Conservation (phyloP, 2,329 filamentous ascomycete genomes). For the Aspergillus nomiae region DNA sequence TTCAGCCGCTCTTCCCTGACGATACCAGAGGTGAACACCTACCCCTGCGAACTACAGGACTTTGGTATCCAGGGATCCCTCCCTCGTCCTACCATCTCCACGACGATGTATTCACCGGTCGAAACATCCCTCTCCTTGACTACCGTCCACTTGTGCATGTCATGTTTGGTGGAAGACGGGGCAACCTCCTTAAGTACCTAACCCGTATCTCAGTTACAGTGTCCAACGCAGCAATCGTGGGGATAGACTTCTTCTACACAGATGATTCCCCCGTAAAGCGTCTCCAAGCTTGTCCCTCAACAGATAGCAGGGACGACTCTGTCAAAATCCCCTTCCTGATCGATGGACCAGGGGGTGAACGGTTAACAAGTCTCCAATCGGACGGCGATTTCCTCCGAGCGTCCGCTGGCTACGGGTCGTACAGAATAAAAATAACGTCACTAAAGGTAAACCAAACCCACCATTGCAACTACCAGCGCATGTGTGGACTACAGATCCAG, state of each 20-base stretch:
- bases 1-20: conserved; percentile 12
- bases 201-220: conserved; percentile 22
- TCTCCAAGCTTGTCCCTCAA: conserved; percentile 13
- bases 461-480: not conserved
- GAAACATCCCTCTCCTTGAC: conserved; percentile 9
- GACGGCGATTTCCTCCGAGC: conserved; percentile 2
- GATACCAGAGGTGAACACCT: conserved; percentile 11
- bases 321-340: conserved; percentile 20
- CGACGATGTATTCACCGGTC: conserved; percentile 12
- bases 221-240: conserved; percentile 13
- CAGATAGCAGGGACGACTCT: conserved; percentile 6
- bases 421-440: not conserved
- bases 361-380: conserved; percentile 16
- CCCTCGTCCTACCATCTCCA: conserved; percentile 15
- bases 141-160: conserved; percentile 20
- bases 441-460: not conserved
- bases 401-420: not conserved
- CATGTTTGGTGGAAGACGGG: conserved; percentile 23
- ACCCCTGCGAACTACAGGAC: conserved; percentile 17
- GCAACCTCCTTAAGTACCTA: conserved; percentile 19
- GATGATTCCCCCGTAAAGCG: conserved; percentile 7
- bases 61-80: conserved; percentile 25
- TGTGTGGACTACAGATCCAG: no score
- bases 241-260: conserved; percentile 21
- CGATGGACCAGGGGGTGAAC: conserved; percentile 22